A percentile compares a stretch with the other conserved stretches of the same genome.
These are phyloP conservation scores for Chytriomyces sp. DNA, from an alignment of 192 early-diverging fungal species.

Conservation along the genomic window DNA sequence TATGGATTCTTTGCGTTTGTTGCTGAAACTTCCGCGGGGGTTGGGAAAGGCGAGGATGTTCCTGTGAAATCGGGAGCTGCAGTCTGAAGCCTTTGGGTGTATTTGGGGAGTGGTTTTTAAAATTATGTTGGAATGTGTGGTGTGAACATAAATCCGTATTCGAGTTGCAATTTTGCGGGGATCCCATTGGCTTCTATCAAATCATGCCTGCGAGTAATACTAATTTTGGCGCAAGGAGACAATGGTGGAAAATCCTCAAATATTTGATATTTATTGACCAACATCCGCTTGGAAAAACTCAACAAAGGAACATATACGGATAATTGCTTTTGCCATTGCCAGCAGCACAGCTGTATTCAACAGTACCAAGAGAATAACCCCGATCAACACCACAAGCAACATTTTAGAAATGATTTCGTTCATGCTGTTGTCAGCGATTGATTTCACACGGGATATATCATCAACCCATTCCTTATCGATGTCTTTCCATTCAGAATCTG, in stretches of 20 bases:
- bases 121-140: not conserved
- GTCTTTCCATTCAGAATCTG: not conserved
- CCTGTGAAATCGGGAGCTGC: not conserved
- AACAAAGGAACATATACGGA: not conserved
- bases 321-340: not conserved
- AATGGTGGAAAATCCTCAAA: not conserved
- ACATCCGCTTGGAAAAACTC: not conserved
- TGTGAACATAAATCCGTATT: not conserved
- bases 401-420: not conserved
- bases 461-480: not conserved
- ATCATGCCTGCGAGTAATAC: not conserved
- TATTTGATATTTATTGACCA: not conserved
- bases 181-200: not conserved
- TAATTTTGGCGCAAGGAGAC: not conserved
- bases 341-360: not conserved
- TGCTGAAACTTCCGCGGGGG: not conserved
- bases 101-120: too few relatives aligned
- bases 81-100: not conserved
- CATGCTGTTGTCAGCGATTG: too few relatives aligned
- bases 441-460: too few relatives aligned
- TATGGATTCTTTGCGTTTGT: conserved; percentile 80
- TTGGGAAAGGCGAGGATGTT: not conserved
- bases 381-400: not conserved
- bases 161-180: not conserved
- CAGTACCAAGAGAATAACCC: not conserved